Base-by-base conservation (phyloP, 2,329 filamentous ascomycete species). In the Leptographium wingfieldii region DNA sequence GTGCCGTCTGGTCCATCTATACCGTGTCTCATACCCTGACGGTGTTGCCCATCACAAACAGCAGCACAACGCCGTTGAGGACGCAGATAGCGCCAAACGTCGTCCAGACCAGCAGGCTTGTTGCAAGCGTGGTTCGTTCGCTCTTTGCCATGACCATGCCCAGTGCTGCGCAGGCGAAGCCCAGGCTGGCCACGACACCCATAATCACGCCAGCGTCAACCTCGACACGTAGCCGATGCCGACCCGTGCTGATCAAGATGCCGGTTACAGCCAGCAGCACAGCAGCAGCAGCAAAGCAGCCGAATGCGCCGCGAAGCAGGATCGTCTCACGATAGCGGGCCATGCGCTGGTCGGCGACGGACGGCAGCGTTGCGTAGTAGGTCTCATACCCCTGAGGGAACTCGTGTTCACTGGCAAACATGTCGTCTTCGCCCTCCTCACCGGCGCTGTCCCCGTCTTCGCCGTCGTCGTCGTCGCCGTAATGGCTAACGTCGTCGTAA, bases 121-220 rank as follows among this genome's bases (percentile, higher is more conserved):
- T 76, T 27, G 73, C 55, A 58, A 76, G 67, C 3, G 74, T 67
- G 10, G 80, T 65, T 16, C 66, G 68, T 56, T 79, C 76, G 49
- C 74, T 71, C 43, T 82, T 76, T 57, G 80, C 79, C 14, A 85
- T 69, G 63, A 81, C 78, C 68, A 80, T 77, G 40, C 79, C 82
- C 7, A 89, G 74, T 1, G 79, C 86, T 14, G 80, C 74, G 55
- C 83, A 81, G 0, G 82, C 82, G 66, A 84, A 84, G 62, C 84
- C 77, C 49, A 91, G 69, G 63, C 85, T 88, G 35, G 81, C 76
- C 38, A 88, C 77, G 19, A 87, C 83, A 11, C 87, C 88, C 49
- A 89, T 76, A 1, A 88, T 77, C 2, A 88, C 86, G 10, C 85
- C 88, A 0, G 81, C 82, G 66, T 92, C 87, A 3, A 92, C 88